These are phyloP conservation scores for Pleurotus ostreatus DNA, from an alignment of 768 basidiomycete genomes.

Conservation along the genomic window DNA sequence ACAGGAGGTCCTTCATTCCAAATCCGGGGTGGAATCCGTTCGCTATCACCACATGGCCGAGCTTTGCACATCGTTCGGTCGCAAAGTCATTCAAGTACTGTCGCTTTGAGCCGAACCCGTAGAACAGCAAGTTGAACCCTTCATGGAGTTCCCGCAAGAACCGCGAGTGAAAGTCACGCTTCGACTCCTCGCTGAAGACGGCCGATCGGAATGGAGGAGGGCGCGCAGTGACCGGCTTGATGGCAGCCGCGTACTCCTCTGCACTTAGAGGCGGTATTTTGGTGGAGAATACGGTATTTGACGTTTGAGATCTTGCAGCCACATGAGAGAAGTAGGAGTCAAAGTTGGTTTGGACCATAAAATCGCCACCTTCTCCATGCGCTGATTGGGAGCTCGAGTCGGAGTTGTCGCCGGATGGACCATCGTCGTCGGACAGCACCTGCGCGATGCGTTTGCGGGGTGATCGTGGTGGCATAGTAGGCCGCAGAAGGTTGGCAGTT, in stretches of 20 bases:
- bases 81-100: slow-evolving; percentile 73
- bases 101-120: slow-evolving; percentile 89
- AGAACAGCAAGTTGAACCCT: slow-evolving; percentile 87
- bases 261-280: slow-evolving; percentile 67
- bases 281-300: slow-evolving; percentile 73
- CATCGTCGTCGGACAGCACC: not conserved
- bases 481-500: too few species aligned
- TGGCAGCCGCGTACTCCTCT: slow-evolving; percentile 53
- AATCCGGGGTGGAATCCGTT: slow-evolving; percentile 77
- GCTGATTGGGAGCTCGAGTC: not conserved
- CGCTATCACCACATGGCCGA: slow-evolving; percentile 71
- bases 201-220: slow-evolving; percentile 28
- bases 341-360: slow-evolving; percentile 65
- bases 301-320: slow-evolving; percentile 64
- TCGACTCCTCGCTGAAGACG: slow-evolving; percentile 26
- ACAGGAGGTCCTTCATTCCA: slow-evolving; percentile 63
- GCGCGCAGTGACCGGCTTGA: slow-evolving; percentile 24
- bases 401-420: not conserved
- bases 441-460: slow-evolving; percentile 1
- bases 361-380: slow-evolving; percentile 7
- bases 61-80: slow-evolving; percentile 43
- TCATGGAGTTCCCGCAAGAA: slow-evolving; percentile 69
- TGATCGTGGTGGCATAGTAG: slow-evolving; percentile 3
- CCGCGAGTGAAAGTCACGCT: slow-evolving; percentile 46
- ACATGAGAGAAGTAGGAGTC: slow-evolving; percentile 81